Evolutionary conservation across 148 eudicot genomes (phyloP).

Genomic region (Agrostemma githago): DNA sequence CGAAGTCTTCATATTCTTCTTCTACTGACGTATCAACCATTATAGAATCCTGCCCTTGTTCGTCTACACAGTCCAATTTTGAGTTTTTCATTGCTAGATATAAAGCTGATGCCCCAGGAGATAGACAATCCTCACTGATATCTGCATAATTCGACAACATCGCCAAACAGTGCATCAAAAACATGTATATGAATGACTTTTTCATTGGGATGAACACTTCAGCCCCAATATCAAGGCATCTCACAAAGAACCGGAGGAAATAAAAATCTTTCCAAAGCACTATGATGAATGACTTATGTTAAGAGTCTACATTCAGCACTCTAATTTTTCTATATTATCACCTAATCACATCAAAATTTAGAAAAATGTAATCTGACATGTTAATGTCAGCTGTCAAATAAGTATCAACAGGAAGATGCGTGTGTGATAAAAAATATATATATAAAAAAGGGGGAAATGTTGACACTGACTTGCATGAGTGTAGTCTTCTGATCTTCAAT

Average conservation of each 20-base stretch:
- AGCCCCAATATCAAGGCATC: background rate
- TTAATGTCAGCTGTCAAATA: background rate
- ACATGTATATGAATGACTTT: background rate
- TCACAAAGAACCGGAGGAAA: background rate
- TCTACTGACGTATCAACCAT: constrained; percentile 54
- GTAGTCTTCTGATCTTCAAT: constrained; percentile 54
- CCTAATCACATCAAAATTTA: background rate
- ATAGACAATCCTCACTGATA: constrained; percentile 42
- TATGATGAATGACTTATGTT: background rate
- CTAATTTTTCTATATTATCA: background rate
- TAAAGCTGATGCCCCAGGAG: constrained; percentile 77
- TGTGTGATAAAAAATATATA: background rate
- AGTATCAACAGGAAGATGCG: background rate
- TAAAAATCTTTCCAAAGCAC: background rate
- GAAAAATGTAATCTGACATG: background rate
- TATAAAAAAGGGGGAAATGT: background rate
- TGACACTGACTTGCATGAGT: constrained; percentile 43
- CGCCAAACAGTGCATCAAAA: constrained; percentile 13
- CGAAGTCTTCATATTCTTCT: constrained; percentile 77
- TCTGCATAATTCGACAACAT: constrained; percentile 38
- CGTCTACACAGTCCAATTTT: constrained; percentile 80
- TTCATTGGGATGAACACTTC: background rate
- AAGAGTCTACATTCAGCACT: no score
- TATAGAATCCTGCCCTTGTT: constrained; percentile 60
- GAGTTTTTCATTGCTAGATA: constrained; percentile 82